Evolutionary conservation across 257 asterid species (phyloP).

Genomic region (Capsicum baccatum): DNA sequence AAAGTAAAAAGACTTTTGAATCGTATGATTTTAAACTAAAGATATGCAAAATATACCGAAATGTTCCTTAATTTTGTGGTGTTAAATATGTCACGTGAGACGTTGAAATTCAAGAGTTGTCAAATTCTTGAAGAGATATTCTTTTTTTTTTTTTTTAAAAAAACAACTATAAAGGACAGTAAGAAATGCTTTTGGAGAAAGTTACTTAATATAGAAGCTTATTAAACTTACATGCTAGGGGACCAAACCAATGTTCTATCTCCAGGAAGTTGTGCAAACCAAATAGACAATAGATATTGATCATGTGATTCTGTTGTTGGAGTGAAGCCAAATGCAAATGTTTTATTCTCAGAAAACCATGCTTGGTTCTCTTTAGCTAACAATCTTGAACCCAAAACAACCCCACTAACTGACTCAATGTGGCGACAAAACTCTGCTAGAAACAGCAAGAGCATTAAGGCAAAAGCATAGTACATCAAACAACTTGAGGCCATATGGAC

Average conservation of each 20-base stretch:
- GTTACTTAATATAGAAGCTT: neutral
- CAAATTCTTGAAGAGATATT: neutral
- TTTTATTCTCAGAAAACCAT: constrained; percentile 83
- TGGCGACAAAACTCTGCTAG: constrained; percentile 36
- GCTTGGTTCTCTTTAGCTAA: constrained; percentile 56
- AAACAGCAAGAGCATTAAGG: constrained; percentile 35
- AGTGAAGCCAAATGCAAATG: constrained; percentile 78
- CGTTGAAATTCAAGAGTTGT: neutral
- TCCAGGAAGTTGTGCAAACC: constrained; percentile 81
- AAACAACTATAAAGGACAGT: neutral
- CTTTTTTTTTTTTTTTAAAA: neutral
- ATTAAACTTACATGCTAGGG: constrained; percentile 59
- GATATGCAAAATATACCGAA: neutral
- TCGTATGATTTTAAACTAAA: neutral
- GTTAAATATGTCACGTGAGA: neutral
- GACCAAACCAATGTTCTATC: constrained; percentile 86
- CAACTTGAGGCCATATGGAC: constrained; percentile 31
- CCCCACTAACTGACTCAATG: constrained; percentile 39
- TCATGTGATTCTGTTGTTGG: constrained; percentile 43
- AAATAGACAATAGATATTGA: constrained; percentile 62
- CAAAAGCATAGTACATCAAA: constrained; percentile 30
- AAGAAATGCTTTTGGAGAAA: neutral
- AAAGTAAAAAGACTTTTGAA: neutral
- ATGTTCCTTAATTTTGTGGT: neutral
- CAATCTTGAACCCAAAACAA: constrained; percentile 65